A percentile compares a stretch with the other conserved stretches of the same genome.
phyloP scores from a whole-genome alignment of 2,329 filamentous ascomycete genomes.

The Penicillium sp. region DNA sequence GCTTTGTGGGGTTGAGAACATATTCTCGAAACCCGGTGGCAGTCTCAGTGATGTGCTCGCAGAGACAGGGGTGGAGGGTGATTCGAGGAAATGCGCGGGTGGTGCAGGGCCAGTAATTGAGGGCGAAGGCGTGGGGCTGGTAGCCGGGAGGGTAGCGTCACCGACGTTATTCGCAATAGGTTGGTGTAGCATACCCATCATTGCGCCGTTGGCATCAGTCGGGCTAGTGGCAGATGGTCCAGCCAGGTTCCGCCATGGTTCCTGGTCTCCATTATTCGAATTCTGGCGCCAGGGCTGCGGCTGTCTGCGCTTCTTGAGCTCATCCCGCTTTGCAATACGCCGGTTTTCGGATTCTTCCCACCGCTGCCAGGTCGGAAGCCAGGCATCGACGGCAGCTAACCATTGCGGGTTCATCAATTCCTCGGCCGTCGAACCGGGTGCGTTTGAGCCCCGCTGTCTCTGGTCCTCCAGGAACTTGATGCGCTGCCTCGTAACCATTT shows the following conservation, averaged over 20 bases:
- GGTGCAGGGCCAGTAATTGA: constrained; percentile 4
- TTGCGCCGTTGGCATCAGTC: background rate
- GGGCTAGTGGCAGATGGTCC: background rate
- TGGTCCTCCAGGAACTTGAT: constrained; percentile 34
- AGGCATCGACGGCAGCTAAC: constrained; percentile 33
- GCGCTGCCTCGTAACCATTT: constrained; percentile 35
- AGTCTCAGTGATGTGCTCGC: constrained; percentile 14
- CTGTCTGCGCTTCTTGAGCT: constrained; percentile 16
- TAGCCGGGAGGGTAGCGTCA: background rate
- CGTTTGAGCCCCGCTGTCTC: constrained; percentile 8
- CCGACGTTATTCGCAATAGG: constrained; percentile 5
- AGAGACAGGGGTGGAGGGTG: constrained; percentile 4
- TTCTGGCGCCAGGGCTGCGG: constrained; percentile 9
- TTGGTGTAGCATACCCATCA: constrained; percentile 6
- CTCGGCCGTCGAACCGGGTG: constrained; percentile 9
- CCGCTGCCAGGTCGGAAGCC: constrained; percentile 36
- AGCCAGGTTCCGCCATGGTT: background rate
- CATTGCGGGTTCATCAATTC: constrained; percentile 33
- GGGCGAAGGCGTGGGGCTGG: constrained; percentile 1
- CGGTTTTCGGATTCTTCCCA: constrained; percentile 33
- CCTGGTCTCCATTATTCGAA: constrained; percentile 19
- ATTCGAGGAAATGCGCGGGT: constrained; percentile 4
- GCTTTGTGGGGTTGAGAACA: constrained; percentile 26
- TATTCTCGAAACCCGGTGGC: constrained; percentile 34
- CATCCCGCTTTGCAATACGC: constrained; percentile 34